phyloP scores from a whole-genome alignment of 768 basidiomycete genomes.

The Leccinum ochraceum region DNA sequence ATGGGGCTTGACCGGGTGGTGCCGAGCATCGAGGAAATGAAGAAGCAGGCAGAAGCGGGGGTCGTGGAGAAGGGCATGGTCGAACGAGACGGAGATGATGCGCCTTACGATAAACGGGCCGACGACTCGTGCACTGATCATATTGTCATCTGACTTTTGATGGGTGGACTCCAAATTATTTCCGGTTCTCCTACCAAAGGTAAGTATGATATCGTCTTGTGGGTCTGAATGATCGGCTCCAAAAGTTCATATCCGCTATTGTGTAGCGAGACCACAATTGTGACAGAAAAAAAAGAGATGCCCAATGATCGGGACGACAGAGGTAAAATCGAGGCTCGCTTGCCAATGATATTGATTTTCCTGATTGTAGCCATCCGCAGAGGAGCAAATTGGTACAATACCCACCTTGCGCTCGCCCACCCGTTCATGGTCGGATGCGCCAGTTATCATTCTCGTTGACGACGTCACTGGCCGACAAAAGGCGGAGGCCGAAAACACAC shows the following conservation, averaged over 20 bases:
- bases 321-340: conserved; percentile 44
- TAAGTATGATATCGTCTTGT: not conserved
- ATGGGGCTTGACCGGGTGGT: conserved; percentile 19
- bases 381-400: conserved; percentile 83
- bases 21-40: conserved; percentile 29
- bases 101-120: not conserved
- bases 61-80: not conserved
- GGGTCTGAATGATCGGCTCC: not conserved
- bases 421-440: conserved; percentile 50
- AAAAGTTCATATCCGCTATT: not conserved
- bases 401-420: conserved; percentile 59
- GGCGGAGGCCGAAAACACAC: conserved; percentile 65
- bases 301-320: conserved; percentile 96
- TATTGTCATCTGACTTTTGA: not conserved
- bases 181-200: not conserved
- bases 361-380: conserved; percentile 74
- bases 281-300: conserved; percentile 73
- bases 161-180: not conserved
- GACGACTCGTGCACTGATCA: conserved; percentile 2
- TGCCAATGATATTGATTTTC: fast-evolving
- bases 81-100: conserved; percentile 2
- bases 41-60: not conserved
- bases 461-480: conserved; percentile 81
- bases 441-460: conserved; percentile 83
- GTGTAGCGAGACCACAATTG: conserved; percentile 73